Evolutionary conservation across 768 basidiomycete genomes (phyloP).

Genomic region (Hygrocybe coccinea): DNA sequence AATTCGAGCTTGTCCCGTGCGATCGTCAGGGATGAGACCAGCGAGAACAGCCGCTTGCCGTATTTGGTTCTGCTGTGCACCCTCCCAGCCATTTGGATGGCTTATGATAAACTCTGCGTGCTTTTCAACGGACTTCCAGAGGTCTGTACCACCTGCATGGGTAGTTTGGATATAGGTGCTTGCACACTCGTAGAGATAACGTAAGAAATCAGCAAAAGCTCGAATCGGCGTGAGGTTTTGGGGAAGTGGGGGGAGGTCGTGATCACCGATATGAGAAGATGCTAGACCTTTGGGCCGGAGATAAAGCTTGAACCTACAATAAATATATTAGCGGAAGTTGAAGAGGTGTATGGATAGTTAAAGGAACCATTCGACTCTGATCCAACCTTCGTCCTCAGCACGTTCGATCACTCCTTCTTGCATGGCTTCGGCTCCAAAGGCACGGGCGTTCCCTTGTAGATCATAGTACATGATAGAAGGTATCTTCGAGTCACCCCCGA

Average conservation of each 20-base stretch:
- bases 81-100: slow-evolving; percentile 63
- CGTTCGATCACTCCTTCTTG: slow-evolving; percentile 35
- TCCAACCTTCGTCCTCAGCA: slow-evolving; percentile 43
- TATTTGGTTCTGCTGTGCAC: slow-evolving; percentile 50
- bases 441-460: slow-evolving; percentile 31
- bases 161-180: slow-evolving; percentile 42
- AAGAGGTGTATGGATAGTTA: slow-evolving; percentile 11
- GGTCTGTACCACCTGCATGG: slow-evolving; percentile 36
- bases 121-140: slow-evolving; percentile 40
- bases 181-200: slow-evolving; percentile 42
- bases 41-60: slow-evolving; percentile 47
- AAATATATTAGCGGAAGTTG: slow-evolving; percentile 16
- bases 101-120: slow-evolving; percentile 44
- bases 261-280: slow-evolving; percentile 21
- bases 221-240: slow-evolving; percentile 37
- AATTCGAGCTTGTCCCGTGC: slow-evolving; percentile 39
- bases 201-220: slow-evolving; percentile 46
- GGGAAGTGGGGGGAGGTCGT: slow-evolving; percentile 41
- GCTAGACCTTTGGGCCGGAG: slow-evolving; percentile 22
- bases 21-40: slow-evolving; percentile 41
- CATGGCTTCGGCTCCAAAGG: slow-evolving; percentile 45
- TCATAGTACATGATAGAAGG: slow-evolving; percentile 48
- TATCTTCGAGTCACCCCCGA: slow-evolving; percentile 43
- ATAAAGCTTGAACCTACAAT: slow-evolving; percentile 33
- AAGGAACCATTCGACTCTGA: slow-evolving; percentile 44